Evolutionary conservation across 495 filamentous ascomycete genomes (phyloP).

Genomic region (Elaphomyces granulatus): DNA sequence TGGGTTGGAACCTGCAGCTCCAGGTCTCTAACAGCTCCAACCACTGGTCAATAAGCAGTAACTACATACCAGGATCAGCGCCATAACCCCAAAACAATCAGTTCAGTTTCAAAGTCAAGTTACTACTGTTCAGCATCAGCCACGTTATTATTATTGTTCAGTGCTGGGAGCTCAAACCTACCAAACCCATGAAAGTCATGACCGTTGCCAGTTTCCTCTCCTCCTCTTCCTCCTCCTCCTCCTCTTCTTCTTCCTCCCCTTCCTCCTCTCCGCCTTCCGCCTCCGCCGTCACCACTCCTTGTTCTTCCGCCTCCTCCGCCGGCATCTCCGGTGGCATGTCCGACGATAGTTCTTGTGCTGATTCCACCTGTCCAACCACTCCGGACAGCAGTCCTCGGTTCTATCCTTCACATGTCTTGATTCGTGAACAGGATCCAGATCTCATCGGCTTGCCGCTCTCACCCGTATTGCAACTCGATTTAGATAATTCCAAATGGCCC

Average conservation of each 20-base stretch:
- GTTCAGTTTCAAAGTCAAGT: too few relatives aligned
- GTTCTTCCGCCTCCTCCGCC: neutral
- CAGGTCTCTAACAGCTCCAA: too few relatives aligned
- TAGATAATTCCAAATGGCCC: conserved; percentile 5
- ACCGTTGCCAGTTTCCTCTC: neutral
- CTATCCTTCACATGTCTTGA: conserved; percentile 16
- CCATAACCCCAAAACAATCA: too few relatives aligned
- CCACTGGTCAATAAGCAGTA: too few relatives aligned
- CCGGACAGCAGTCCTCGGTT: conserved; percentile 37
- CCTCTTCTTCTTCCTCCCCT: neutral
- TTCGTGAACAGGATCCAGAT: conserved; percentile 6
- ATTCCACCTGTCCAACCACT: conserved; percentile 38
- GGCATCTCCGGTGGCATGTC: conserved; percentile 13
- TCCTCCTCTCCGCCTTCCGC: neutral
- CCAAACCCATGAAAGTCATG: too few relatives aligned
- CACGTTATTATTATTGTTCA: too few relatives aligned
- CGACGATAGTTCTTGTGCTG: conserved; percentile 11
- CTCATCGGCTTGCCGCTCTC: too few relatives aligned
- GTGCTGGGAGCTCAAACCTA: too few relatives aligned
- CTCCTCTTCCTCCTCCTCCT: neutral
- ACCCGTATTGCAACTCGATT: conserved; percentile 15
- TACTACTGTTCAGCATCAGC: too few relatives aligned
- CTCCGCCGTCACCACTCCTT: neutral
- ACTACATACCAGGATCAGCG: too few relatives aligned
- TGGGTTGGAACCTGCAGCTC: too few relatives aligned